Evolutionary conservation across 192 early-diverging fungal species (phyloP), one percentile per base, ranked within the genome.

Genomic region (Backusella liffmaniae): DNA sequence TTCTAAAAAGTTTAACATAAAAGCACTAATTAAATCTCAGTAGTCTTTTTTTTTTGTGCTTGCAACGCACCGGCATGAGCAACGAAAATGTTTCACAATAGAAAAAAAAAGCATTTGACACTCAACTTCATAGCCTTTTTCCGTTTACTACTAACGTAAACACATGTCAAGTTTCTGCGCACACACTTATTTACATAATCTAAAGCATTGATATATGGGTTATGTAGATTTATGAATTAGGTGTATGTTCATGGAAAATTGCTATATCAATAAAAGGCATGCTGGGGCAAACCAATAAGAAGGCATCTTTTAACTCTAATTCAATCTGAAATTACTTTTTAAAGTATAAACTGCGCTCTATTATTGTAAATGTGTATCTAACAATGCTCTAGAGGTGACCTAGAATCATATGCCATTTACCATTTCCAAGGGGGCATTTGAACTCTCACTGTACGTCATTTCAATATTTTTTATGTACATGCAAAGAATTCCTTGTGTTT

Each of bases 21-120:
- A 62, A 62, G 56, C 56, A 26, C 56, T 62, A 62, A 62, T 62
- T 62, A 62, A 62, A 62, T 62, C 56, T 62, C 56, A 62, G 56
- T 62, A 29, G 56, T 29, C 4, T 62, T 62, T 49, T n/a, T 56
- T 59, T 59, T 53, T 21, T 56, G 53, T 56, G 21, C 53, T 56
- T 56, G 53, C 23, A 56, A 56, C 53, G 23, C 26, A 62, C 56
- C 56, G 21, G 56, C 56, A 62, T 62, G 23, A 62, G 56, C 26
- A 26, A 29, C 26, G 56, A 62, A 62, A 13, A 62, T 62, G 56
- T 62, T 62, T 62, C 56, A 62, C 56, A 62, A 62, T 29, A 23
- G 3, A 62, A 56, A 62, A 59, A 59, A 62, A 62, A 9, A 26
- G 21, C 13, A 29, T 62, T 62, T 62, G 56, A 10, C 56, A 62